These are phyloP conservation scores for Blakeslea trispora DNA, from an alignment of 371 early-diverging fungal genomes.

Conservation along the genomic window DNA sequence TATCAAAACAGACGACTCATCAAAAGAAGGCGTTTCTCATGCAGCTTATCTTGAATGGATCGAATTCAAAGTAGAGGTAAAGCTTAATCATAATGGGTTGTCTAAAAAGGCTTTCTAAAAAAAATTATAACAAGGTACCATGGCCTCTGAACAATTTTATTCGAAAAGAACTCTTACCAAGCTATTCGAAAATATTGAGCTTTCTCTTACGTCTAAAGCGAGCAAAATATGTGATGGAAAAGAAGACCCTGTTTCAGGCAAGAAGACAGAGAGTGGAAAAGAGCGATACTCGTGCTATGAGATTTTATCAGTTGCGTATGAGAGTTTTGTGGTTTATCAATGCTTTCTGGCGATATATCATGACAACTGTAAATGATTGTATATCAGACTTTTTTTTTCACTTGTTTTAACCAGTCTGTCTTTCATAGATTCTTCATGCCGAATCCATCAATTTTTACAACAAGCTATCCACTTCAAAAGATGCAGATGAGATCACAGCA, in stretches of 20 bases:
- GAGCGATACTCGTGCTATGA: constrained; percentile 12
- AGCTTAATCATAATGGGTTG: too few relatives aligned
- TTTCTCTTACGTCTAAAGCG: constrained; percentile 46
- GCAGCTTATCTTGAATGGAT: constrained; percentile 33
- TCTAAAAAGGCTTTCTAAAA: too few relatives aligned
- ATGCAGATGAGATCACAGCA: constrained; percentile 43
- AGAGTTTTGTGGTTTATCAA: constrained; percentile 55
- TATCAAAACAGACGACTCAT: not conserved
- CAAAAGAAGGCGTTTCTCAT: not conserved
- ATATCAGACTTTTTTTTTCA: not conserved
- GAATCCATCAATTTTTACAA: constrained; percentile 35
- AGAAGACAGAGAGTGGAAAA: constrained; percentile 10
- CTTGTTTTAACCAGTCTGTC: too few relatives aligned
- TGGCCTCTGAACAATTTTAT: constrained; percentile 56
- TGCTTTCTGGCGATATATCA: constrained; percentile 48
- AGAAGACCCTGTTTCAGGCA: constrained; percentile 34
- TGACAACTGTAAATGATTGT: constrained; percentile 46
- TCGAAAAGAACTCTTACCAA: constrained; percentile 17
- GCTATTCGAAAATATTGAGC: constrained; percentile 36
- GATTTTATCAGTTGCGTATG: constrained; percentile 45
- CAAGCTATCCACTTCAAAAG: constrained; percentile 23
- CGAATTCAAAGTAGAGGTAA: constrained; percentile 39
- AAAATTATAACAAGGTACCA: constrained; percentile 46
- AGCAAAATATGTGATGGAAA: constrained; percentile 51
- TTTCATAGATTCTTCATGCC: constrained; percentile 38